Conservation (phyloP, 2,329 filamentous ascomycete genomes). For the Canariomyces notabilis region DNA sequence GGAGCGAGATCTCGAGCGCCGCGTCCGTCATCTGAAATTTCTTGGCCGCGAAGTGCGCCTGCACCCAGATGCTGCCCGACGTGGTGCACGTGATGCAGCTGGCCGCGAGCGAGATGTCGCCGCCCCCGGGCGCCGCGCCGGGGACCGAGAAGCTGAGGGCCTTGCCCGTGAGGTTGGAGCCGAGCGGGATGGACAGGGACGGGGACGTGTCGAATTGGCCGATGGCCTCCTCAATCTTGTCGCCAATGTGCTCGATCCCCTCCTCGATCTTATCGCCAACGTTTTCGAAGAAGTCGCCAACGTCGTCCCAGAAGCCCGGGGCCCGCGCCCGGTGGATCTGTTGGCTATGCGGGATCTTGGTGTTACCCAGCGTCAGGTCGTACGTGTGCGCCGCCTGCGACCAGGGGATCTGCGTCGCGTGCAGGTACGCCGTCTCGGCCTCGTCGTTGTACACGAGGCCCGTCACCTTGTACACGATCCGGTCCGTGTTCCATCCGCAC, state of each 20-base stretch:
- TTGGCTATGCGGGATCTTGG: too few relatives aligned
- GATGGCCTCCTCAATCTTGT: background rate
- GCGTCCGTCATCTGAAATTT: conserved; percentile 7
- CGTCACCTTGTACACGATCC: conserved; percentile 10
- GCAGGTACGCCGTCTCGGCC: conserved; percentile 10
- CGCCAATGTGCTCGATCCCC: background rate
- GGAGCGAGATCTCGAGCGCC: conserved; percentile 8
- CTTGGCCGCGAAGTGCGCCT: conserved; percentile 6
- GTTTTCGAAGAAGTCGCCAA: background rate
- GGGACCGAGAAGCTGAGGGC: conserved; percentile 1
- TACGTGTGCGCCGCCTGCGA: conserved; percentile 12
- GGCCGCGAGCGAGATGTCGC: background rate
- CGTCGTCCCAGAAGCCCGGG: background rate
- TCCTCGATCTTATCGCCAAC: conserved; percentile 2
- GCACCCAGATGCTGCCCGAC: conserved; percentile 7
- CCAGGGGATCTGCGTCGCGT: conserved; percentile 10
- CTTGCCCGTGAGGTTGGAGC: conserved; percentile 5
- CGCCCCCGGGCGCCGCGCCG: background rate
- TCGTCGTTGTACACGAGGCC: conserved; percentile 9
- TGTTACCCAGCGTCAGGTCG: too few relatives aligned
- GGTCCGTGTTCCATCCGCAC: conserved; percentile 6
- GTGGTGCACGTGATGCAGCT: conserved; percentile 10
- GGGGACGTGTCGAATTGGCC: background rate
- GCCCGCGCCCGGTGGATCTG: background rate
- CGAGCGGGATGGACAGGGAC: conserved; percentile 8